Conservation (phyloP, 202 grass and related monocot genomes). For the Setaria viridis region DNA sequence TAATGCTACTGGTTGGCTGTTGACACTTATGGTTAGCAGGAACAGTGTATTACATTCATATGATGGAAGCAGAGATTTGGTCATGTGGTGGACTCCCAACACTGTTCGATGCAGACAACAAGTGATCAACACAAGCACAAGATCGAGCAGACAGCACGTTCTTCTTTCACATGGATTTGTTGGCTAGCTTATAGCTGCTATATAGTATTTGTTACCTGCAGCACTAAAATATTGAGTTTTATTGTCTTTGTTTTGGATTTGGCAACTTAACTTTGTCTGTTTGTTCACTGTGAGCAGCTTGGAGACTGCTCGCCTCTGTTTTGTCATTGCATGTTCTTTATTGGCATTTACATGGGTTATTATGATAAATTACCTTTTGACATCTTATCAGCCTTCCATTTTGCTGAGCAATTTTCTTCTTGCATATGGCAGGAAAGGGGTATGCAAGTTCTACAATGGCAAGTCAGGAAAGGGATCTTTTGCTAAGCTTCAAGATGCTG, state of each 20-base stretch:
- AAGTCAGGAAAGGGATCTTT: slow-evolving; percentile 69
- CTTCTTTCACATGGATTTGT: slow-evolving; percentile 53
- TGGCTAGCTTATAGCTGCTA: slow-evolving; percentile 24
- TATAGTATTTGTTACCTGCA: slow-evolving; percentile 34
- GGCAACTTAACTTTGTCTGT: slow-evolving; percentile 39
- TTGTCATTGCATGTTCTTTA: slow-evolving; percentile 24
- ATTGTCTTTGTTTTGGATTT: slow-evolving; percentile 40
- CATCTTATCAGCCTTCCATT: slow-evolving; percentile 13
- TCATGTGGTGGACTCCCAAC: slow-evolving; percentile 28
- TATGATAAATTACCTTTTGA: not conserved
- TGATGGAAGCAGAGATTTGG: slow-evolving; percentile 36
- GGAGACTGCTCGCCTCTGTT: slow-evolving; percentile 18
- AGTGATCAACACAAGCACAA: slow-evolving; percentile 9
- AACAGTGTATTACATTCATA: not conserved
- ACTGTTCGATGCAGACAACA: slow-evolving; percentile 27
- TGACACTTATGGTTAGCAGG: not conserved
- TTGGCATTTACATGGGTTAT: not conserved
- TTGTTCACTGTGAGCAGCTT: slow-evolving; percentile 34
- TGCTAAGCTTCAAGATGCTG: slow-evolving; percentile 50
- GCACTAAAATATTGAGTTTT: slow-evolving; percentile 42
- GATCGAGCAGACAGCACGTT: slow-evolving; percentile 25
- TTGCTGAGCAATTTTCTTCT: slow-evolving; percentile 33
- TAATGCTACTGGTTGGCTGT: slow-evolving; percentile 29
- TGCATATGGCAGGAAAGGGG: slow-evolving; percentile 59
- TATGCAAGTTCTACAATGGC: slow-evolving; percentile 82